Evolutionary conservation across 2,329 filamentous ascomycete genomes (phyloP).

Genomic region (Calonectria pseudoreteaudii): DNA sequence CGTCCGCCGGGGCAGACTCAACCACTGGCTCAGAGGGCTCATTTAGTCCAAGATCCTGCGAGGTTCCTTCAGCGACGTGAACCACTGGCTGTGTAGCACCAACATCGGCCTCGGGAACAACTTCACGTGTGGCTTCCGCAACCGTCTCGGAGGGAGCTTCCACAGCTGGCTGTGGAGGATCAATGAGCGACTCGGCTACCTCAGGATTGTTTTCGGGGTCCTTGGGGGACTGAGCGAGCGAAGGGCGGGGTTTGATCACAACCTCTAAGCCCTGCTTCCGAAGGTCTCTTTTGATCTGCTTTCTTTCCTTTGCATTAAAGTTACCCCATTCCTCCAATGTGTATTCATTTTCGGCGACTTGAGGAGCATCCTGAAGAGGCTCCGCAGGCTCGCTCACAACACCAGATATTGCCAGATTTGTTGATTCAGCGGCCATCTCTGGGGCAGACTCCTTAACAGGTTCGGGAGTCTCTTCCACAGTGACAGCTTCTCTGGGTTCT

Average conservation of each 20-base stretch:
- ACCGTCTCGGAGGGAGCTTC: not conserved
- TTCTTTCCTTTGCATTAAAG: slow-evolving; percentile 37
- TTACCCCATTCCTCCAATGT: slow-evolving; percentile 36
- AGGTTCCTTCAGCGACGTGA: too few relatives aligned
- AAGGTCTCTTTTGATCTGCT: slow-evolving; percentile 40
- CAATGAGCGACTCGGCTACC: not conserved
- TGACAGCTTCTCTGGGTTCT: too few relatives aligned
- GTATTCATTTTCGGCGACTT: slow-evolving; percentile 32
- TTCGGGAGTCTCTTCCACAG: not conserved
- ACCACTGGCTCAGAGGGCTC: not conserved
- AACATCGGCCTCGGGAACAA: not conserved
- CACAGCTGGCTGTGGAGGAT: not conserved
- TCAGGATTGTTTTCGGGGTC: not conserved
- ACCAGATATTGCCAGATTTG: too few relatives aligned
- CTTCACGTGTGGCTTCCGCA: not conserved
- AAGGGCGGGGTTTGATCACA: slow-evolving; percentile 30
- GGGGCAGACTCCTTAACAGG: not conserved
- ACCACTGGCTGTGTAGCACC: not conserved
- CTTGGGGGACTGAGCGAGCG: not conserved
- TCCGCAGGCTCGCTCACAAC: too few relatives aligned
- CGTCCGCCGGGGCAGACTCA: not conserved
- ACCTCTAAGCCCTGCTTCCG: slow-evolving; percentile 37
- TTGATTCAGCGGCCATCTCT: not conserved
- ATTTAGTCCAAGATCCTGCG: not conserved
- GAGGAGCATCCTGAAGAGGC: too few relatives aligned